Conservation (phyloP, 1,139 yeast species). For the Groenewaldozyma sp. region DNA sequence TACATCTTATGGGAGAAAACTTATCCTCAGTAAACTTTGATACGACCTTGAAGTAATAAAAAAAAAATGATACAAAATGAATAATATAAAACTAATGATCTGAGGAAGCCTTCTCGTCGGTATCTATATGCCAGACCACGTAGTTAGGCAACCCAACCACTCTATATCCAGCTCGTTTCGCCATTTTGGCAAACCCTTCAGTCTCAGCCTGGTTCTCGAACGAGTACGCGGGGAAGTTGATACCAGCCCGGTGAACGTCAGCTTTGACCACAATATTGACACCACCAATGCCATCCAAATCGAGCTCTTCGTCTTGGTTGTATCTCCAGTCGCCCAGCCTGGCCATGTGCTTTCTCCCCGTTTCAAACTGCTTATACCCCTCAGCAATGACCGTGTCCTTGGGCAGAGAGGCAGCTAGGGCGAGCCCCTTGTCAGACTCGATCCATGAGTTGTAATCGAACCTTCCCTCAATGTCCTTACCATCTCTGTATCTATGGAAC, state of each 20-base stretch:
- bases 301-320: slow-evolving; percentile 54
- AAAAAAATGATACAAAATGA: not conserved
- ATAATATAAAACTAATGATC: slow-evolving; percentile 1
- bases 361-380: slow-evolving; percentile 74
- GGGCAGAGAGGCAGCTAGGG: slow-evolving; percentile 53
- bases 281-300: slow-evolving; percentile 85
- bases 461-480: slow-evolving; percentile 66
- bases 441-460: slow-evolving; percentile 87
- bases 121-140: slow-evolving; percentile 55
- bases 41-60: not conserved
- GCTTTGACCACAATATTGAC: slow-evolving; percentile 81
- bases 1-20: slow-evolving; percentile 51
- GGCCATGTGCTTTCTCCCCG: slow-evolving; percentile 80
- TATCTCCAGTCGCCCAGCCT: slow-evolving; percentile 59
- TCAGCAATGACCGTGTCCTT: slow-evolving; percentile 88
- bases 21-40: not conserved
- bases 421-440: slow-evolving; percentile 63
- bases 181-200: slow-evolving; percentile 82
- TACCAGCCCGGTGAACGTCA: slow-evolving; percentile 70
- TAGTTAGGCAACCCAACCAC: slow-evolving; percentile 89
- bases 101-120: slow-evolving; percentile 17
- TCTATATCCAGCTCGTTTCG: slow-evolving; percentile 64
- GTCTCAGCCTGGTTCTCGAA: slow-evolving; percentile 88
- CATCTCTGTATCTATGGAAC: slow-evolving; percentile 72
- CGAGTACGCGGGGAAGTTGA: slow-evolving; percentile 82